Base-by-base conservation (phyloP, 2,329 filamentous ascomycete genomes). In the Acrodontium crateriforme region DNA sequence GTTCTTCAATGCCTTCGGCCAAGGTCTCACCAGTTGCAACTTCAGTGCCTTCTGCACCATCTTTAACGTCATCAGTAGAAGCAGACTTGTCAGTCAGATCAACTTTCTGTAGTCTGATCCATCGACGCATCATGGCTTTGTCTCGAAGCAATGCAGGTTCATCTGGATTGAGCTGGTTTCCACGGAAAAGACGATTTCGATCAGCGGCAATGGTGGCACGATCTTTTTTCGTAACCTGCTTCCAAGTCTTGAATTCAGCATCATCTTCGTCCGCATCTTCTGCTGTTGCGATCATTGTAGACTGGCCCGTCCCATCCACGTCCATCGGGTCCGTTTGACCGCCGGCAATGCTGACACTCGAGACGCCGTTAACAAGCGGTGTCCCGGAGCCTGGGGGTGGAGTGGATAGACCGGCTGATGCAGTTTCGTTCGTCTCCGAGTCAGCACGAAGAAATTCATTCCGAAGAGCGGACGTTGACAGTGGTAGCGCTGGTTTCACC, bases 171-270 rank as follows among this genome's bases (percentile, higher is more conserved):
- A 98, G 63, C 45, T 75, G 81, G 44, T 84, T 77, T 27, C 78
- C 79, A 36, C 78, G 78, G 58, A 98, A 93, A 9, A 98, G 69
- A 20, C 79, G 71, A 53, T 84, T 76, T 17, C 89, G 72, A 50
- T 93, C 82, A 38, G 85, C 83, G 34, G 89, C 79, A 29, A 87
- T 73, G 14, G 78, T 62, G 3, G 89, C 89, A 37, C 89, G 76
- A 46, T 93, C 85, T 51, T 89, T 94, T 58, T 95, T 95, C 2
- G 89, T 98, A 21, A 93, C 83, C 55, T 95, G 87, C 59, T 95
- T 98, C 89, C 91, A 98, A 18, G 89, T 80, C 52, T 91, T 92
- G 59, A 89, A 93, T 49, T 94, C 87, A 2, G 69, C 60, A 33
- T 95, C 85, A 43, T 95, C 85, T 42, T 91, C 74, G 41, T 83